These are phyloP conservation scores for Phaeomoniella chlamydospora DNA, from an alignment of 2,329 filamentous ascomycete species.

Conservation along the genomic window DNA sequence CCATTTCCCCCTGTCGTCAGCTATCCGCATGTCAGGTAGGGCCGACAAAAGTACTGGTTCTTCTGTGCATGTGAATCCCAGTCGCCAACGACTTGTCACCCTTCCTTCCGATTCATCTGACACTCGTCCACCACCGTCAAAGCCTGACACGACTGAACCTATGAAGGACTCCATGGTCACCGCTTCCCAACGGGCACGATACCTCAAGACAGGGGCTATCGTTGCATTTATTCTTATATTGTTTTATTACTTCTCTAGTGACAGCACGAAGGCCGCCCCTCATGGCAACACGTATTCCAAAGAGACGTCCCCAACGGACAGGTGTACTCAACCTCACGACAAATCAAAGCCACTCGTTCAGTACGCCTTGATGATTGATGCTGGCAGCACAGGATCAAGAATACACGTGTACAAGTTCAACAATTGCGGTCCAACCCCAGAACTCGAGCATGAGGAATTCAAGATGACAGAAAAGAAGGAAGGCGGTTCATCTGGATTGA, in stretches of 20 bases:
- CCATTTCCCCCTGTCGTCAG: background rate
- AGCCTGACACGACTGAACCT: conserved; percentile 21
- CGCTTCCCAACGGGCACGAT: conserved; percentile 37
- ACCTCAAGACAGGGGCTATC: conserved; percentile 47
- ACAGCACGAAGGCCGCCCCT: conserved; percentile 1
- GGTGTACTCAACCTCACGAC: conserved; percentile 71
- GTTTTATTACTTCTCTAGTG: conserved; percentile 37
- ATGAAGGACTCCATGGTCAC: conserved; percentile 46
- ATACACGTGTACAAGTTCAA: conserved; percentile 99
- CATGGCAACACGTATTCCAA: conserved; percentile 9
- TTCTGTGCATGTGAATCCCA: background rate
- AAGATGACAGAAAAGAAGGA: conserved; percentile 80
- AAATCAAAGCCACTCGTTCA: conserved; percentile 88
- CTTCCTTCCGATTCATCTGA: no score
- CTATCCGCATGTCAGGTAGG: background rate
- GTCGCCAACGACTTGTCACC: background rate
- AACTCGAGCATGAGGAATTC: conserved; percentile 85
- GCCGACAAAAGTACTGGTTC: background rate
- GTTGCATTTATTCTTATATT: conserved; percentile 42
- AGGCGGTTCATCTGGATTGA: conserved; percentile 52
- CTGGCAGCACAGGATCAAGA: conserved; percentile 90
- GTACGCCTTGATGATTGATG: conserved; percentile 98
- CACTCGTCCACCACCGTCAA: no score
- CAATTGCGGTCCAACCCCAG: conserved; percentile 90
- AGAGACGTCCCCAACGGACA: conserved; percentile 24